Percentiles rank a stretch among this genome's conserved stretches.
Conservation (phyloP, 768 basidiomycete genomes). For the Rhodotorula paludigena region DNA sequence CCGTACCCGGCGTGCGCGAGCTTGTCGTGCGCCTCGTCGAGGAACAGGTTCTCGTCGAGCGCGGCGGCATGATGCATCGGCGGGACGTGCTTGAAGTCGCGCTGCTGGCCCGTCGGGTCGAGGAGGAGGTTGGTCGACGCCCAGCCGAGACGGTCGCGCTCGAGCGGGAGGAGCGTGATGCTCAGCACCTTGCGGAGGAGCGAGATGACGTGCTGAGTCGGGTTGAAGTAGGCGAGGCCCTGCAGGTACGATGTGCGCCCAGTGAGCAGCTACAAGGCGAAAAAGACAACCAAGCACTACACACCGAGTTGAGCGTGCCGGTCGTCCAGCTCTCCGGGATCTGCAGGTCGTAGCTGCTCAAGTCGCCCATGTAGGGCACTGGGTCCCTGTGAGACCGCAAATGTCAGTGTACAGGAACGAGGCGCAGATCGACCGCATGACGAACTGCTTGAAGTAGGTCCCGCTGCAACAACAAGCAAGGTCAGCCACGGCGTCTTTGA, state of each 20-base stretch:
- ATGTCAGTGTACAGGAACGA: neutral
- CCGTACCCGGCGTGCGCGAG: neutral
- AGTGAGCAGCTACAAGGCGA: neutral
- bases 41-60: slow-evolving; percentile 11
- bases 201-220: slow-evolving; percentile 15
- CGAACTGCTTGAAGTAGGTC: slow-evolving; percentile 15
- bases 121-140: slow-evolving; percentile 16
- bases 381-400: slow-evolving; percentile 4
- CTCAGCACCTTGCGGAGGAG: slow-evolving; percentile 6
- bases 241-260: neutral
- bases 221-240: slow-evolving; percentile 19
- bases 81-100: neutral
- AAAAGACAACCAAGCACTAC: neutral
- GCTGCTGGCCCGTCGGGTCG: slow-evolving; percentile 14
- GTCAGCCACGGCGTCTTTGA: neutral
- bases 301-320: neutral
- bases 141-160: slow-evolving; percentile 8
- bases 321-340: slow-evolving; percentile 20
- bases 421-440: too few species aligned
- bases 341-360: slow-evolving; percentile 15
- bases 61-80: neutral
- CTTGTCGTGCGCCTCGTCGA: neutral
- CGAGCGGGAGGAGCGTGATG: neutral
- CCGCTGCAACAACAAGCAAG: neutral
- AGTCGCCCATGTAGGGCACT: slow-evolving; percentile 5